Evolutionary conservation across 2,329 filamentous ascomycete genomes (phyloP).

Genomic region (Aspergillus amoenus): DNA sequence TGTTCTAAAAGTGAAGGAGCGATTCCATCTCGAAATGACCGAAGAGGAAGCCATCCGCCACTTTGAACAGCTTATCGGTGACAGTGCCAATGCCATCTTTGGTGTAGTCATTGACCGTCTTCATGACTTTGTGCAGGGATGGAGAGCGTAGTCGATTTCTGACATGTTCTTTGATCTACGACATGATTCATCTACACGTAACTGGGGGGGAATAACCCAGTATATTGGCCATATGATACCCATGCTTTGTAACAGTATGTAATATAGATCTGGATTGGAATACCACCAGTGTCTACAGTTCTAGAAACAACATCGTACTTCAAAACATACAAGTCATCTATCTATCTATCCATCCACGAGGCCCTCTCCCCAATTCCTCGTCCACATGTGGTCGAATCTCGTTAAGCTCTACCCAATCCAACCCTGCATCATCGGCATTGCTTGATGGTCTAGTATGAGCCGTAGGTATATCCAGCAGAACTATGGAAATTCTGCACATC

Average conservation of each 20-base stretch:
- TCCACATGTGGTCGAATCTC: constrained; percentile 15
- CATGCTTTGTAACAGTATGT: constrained; percentile 4
- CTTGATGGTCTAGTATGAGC: no score
- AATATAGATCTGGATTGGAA: constrained; percentile 2
- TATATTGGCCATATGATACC: neutral
- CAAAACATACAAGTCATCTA: neutral
- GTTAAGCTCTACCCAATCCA: constrained; percentile 26
- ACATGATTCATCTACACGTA: neutral
- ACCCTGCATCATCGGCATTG: no score
- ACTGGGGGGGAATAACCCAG: neutral
- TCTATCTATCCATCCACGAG: neutral
- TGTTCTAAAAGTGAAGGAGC: constrained; percentile 89
- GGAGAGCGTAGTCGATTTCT: constrained; percentile 56
- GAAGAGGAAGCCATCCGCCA: constrained; percentile 90
- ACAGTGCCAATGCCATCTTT: constrained; percentile 84
- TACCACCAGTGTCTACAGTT: neutral
- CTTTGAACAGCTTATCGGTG: constrained; percentile 86
- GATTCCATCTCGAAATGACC: constrained; percentile 85
- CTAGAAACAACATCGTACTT: neutral
- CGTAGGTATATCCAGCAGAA: neutral
- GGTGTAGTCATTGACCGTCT: constrained; percentile 93
- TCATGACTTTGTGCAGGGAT: constrained; percentile 90
- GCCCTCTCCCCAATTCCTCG: constrained; percentile 20
- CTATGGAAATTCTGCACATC: no score
- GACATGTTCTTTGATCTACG: neutral